Evolutionary conservation across 148 eudicot genomes (phyloP), one percentile per base, ranked within the genome.

Genomic region (Rhododendron ferrugineum): DNA sequence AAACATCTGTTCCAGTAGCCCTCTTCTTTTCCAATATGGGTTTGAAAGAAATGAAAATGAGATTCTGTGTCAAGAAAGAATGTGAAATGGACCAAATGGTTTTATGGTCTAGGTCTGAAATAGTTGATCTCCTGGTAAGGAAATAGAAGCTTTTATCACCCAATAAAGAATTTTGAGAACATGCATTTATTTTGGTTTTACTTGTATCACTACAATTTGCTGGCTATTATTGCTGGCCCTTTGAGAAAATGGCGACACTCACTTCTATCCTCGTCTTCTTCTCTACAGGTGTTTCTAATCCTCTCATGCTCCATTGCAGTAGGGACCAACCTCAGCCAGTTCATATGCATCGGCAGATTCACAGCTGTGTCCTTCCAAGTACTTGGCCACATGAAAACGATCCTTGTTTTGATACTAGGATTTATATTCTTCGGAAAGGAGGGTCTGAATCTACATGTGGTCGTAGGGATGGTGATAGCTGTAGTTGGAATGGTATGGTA

Each of bases 301-400:
- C 94, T 95, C 40, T 95, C 98, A 66, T 95, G 98, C 92, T 89
- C 94, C 56, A 95, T 95, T 80, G 98, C 98, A 36, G 90, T 95
- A 15, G 97, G 98, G 78, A 95, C 98, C 81, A 96, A 96, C 88
- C 93, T 96, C 75, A 96, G 98, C 91, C 98, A 96, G 85, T 96
- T 96, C 89, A 96, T 96, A 87, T 96, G 98, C 91, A 96, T 94
- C 4, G 98, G 98, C 52, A 92, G 98, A 93, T 96, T 96, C 91
- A 93, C 98, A 47, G 98, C 98, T 5, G 98, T 96, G 14, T 92
- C 98, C 6, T 77, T 77, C 80, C 80, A 77, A 77, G 80, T 77
- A 10, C 80, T 77, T n/a, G 80, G 80, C 52, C 98, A 96, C 84
- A 96, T 96, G 98, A 96, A 96, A 90, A 96, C 98, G 3, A 96